A percentile compares a stretch with the other conserved stretches of the same genome.
Conservation (phyloP, 352 stramenopile species). For the Phytophthora meadii region DNA sequence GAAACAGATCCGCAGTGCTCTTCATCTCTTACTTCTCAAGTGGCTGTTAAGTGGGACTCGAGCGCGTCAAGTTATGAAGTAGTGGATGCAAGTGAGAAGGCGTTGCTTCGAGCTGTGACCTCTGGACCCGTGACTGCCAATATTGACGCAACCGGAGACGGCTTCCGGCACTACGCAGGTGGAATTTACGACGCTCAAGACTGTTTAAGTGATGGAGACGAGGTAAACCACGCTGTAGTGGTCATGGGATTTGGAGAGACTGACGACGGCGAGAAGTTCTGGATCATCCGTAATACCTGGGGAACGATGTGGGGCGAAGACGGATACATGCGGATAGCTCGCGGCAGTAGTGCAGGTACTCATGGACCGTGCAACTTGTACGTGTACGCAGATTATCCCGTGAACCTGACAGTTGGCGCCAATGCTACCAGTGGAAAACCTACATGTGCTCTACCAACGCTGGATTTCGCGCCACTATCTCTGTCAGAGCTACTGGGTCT, state of each 20-base stretch:
- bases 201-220: slow-evolving; percentile 74
- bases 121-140: slow-evolving; percentile 78
- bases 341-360: slow-evolving; percentile 34
- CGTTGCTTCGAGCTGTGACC: slow-evolving; percentile 68
- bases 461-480: slow-evolving; percentile 49
- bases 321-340: slow-evolving; percentile 82
- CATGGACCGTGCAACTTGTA: slow-evolving; percentile 82
- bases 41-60: slow-evolving; percentile 61
- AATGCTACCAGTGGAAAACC: slow-evolving; percentile 30
- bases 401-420: slow-evolving; percentile 48
- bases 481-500: slow-evolving; percentile 49
- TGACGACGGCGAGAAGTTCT: slow-evolving; percentile 77
- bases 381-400: slow-evolving; percentile 73
- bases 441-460: slow-evolving; percentile 42
- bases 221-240: slow-evolving; percentile 90
- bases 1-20: slow-evolving; percentile 53
- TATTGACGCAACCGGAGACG: slow-evolving; percentile 71
- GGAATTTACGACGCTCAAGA: slow-evolving; percentile 88
- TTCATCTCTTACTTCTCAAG: slow-evolving; percentile 28
- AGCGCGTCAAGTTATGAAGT: slow-evolving; percentile 62
- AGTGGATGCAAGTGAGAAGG: slow-evolving; percentile 58
- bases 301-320: slow-evolving; percentile 89
- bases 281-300: slow-evolving; percentile 92
- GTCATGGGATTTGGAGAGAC: slow-evolving; percentile 87
- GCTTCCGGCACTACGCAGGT: slow-evolving; percentile 87